Base-by-base conservation (phyloP, 2,329 filamentous ascomycete species). In the Colletotrichum limetticola region DNA sequence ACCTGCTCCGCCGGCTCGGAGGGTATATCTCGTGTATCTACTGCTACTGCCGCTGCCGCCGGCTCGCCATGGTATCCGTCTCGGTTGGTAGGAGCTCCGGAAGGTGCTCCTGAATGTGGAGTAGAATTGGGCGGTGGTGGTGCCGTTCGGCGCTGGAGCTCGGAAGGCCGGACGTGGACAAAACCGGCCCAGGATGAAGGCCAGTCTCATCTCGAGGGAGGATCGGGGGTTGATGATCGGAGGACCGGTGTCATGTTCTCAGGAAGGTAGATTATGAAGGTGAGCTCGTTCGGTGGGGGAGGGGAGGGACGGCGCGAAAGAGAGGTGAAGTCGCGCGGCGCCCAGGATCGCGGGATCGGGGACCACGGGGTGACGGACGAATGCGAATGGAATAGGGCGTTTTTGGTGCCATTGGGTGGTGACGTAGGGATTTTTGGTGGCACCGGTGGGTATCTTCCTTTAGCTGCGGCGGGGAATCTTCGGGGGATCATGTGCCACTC, bases 201-300 rank as follows among this genome's bases (percentile, higher is more conserved):
- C 82, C 78, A 82, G 78, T 79, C 84, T 87, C 87, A 89, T 89
- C 75, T 82, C 83, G 83, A 75, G 69, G 78, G 63, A 68, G 49
- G 52, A 19, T 42, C 58, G n/a, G 42, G 61, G 61, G 14, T 59
- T 52, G 63, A 59, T 26, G 26, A 68, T 52, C 52, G 56, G 65
- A 53, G 66, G 66, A 42, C 46, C 22, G 61, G 60, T 67, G 42
- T 74, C 77, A 79, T 78, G 61, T 61, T 76, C 63, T 72, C 70
- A 69, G 0, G 30, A 37, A 26, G 46, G n/a, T 46, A 37, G 3
- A 11, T 46, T 28, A 8, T 35, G 9, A 16, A 57, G 37, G 68
- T 32, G 30, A 59, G 16, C 14, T 59, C 9, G 30, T 68, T 46
- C 30, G 0, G n/a, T 19, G 30, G n/a, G 32, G 59, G 19, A 5